Evolutionary conservation across 306 rosid species (phyloP), one percentile per base, ranked within the genome.

Genomic region (Parietaria judaica): DNA sequence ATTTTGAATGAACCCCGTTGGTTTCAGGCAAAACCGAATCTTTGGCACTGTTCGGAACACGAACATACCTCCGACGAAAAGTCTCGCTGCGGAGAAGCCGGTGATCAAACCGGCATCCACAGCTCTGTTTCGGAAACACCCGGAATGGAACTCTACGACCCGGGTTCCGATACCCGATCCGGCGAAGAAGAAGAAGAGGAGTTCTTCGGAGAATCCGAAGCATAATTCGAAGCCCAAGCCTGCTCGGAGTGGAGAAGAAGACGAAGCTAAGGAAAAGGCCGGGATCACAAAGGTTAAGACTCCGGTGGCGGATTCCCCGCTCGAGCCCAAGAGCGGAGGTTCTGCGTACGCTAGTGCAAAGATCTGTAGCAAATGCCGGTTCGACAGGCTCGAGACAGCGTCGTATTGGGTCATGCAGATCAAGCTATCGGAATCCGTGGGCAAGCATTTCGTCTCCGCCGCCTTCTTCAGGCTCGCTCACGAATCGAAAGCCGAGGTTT

Each of bases 321-420:
- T 17, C 11, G 10, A 34, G 14, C 51, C 38, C 17, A 17, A 50
- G 43, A 49, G 14, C 7, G 15, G n/a, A 38, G 66, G 59, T 34
- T 57, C 66, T 7, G 14, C 51, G 11, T 68, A 58, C 66, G 41
- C 38, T 3, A 68, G 53, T 48, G 72, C 66, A 2, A 14, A 59
- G 58, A 68, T 39, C 43, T 68, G 66, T 51, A 68, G 60, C 51
- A 68, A 59, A 60, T 68, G 72, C 66, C 39, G 58, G 16, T 50
- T 68, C 45, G 66, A 68, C 51, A 58, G 41, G 72, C 72, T 68
- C 16, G 72, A 68, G 13, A 58, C 53, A 4, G 45, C 72, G 66
- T 51, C 66, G 4, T 68, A 59, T 41, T 68, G 66, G 66, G 44
- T 68, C 0, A 45, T 8, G 14, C 66, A 59, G 60, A 59, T 68